Base-by-base conservation (phyloP, 2,329 filamentous ascomycete species). In the Pseudocercospora crystallina region DNA sequence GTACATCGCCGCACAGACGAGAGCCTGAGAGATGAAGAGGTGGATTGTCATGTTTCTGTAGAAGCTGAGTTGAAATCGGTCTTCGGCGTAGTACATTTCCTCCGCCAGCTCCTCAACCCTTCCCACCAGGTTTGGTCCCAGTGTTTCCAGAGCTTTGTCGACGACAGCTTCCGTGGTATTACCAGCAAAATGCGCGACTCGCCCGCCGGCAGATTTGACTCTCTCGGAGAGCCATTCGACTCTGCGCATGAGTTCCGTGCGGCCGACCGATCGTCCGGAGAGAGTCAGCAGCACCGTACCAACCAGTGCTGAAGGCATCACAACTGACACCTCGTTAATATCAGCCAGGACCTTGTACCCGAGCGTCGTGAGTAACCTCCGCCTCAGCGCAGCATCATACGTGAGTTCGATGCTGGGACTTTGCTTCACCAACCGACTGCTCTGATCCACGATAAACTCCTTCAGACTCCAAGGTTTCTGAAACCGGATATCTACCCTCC, bases 21-120 rank as follows among this genome's bases (percentile, higher is more conserved):
- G 77, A 0, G 92, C 88, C 68, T 97, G 91, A 2, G 90, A 87
- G 50, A 99, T 94, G 70, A 99, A 99, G 5, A 99, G 80, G 67
- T 99, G 94, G 55, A 99, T 99, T 0, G 92, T 96, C 94, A 97
- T 97, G 71, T 99, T 99, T 45, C 94, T 86, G 73, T 99, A 99
- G 71, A 99, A 99, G 0, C 90, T 96, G 8, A 99, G 80, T 67
- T 99, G 94, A 75, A 99, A 99, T 46, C 75, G 82, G 69, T 99
- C 94, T 34, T 96, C 90, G 4, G 94, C 94, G 64, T 89, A 96
- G 71, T 89, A 97, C 0, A 94, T 97, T 13, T 89, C 89, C 68
- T 99, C 94, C 0, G 88, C 87, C 5, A 99, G 74, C 0, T 86
- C 89, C 33, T 85, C 80, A 0, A 95, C 79, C 4, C 85, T 76